These are phyloP conservation scores for Candida chilensis DNA, from an alignment of 805 yeast genomes.

Conservation along the genomic window DNA sequence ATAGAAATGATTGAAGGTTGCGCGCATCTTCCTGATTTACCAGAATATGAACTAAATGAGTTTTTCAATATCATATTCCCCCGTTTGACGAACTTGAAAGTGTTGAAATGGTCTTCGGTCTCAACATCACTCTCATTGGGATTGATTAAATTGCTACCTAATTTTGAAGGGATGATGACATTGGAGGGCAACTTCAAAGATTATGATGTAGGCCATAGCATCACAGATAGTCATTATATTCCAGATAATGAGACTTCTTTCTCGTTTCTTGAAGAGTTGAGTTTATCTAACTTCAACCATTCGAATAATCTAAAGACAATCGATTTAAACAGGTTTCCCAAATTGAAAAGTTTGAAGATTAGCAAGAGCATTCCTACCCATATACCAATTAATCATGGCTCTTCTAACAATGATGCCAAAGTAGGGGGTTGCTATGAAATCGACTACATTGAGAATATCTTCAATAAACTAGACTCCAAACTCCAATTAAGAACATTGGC, in stretches of 20 bases:
- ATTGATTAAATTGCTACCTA: slow-evolving; percentile 8
- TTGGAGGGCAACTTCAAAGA: slow-evolving; percentile 11
- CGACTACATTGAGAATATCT: slow-evolving; percentile 2
- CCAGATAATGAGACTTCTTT: neutral
- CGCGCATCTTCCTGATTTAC: slow-evolving; percentile 12
- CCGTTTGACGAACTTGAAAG: slow-evolving; percentile 5
- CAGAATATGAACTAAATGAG: slow-evolving; percentile 10
- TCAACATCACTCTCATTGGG: slow-evolving; percentile 7
- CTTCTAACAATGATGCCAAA: neutral
- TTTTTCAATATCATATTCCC: slow-evolving; percentile 9
- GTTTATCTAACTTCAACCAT: neutral
- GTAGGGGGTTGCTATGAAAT: slow-evolving; percentile 1
- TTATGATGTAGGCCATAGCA: slow-evolving; percentile 4
- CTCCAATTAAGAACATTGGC: slow-evolving; percentile 3
- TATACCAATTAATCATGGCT: neutral
- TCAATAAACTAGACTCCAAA: slow-evolving; percentile 1
- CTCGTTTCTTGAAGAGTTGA: neutral
- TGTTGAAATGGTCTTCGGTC: slow-evolving; percentile 10
- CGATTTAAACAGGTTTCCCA: slow-evolving; percentile 5
- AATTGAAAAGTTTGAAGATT: slow-evolving; percentile 8
- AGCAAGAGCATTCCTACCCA: slow-evolving; percentile 3
- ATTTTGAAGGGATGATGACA: slow-evolving; percentile 2
- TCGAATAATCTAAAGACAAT: slow-evolving; percentile 7
- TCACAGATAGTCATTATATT: too few species aligned
- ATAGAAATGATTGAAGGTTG: slow-evolving; percentile 7